Evolutionary conservation across 1,284 basidiomycete genomes (phyloP), one percentile per base, ranked within the genome.

Genomic region (Boletus smithii): DNA sequence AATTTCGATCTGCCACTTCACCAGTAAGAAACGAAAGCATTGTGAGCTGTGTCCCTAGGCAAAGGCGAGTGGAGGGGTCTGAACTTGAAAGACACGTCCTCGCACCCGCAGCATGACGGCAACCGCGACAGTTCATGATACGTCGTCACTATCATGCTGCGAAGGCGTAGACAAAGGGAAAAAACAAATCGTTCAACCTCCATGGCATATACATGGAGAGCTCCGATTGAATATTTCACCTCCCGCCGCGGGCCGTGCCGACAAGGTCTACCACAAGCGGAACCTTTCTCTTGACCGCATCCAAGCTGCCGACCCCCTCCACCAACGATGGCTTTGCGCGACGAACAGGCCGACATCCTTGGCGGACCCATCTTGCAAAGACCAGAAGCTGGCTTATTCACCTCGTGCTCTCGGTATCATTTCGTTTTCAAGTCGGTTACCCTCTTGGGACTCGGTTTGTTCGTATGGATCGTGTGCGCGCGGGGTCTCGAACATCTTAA

Each of bases 21-120:
- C 81, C 72, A 77, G 82, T 82, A 77, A 80, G 81, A 75, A 75
- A 83, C 83, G 81, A 85, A 75, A 77, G 83, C 82, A 81, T 55
- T 53, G 60, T 59, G 52, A 62, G 79, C 83, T 71, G 63, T 85
- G 82, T 82, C 69, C 76, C 83, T 76, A 83, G 81, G 83, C 81
- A 74, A 69, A 65, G 70, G 78, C 68, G 68, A 69, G 80, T 83
- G 81, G 82, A 16, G 16, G n/a, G n/a, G n/a, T n/a, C n/a, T n/a
- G n/a, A n/a, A n/a, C n/a, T n/a, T n/a, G n/a, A n/a, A n/a, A n/a
- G n/a, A n/a, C n/a, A n/a, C 7, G 11, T 30, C 33, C 20, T 22
- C 30, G n/a, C 36, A 13, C 27, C 35, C 31, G 39, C 31, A 43
- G 36, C 33, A 42, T 30, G 11, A 43, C 8, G 27, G 9, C 35